Evolutionary conservation across 345 rosid species (phyloP).

Genomic region (Streptanthus diversifolius): DNA sequence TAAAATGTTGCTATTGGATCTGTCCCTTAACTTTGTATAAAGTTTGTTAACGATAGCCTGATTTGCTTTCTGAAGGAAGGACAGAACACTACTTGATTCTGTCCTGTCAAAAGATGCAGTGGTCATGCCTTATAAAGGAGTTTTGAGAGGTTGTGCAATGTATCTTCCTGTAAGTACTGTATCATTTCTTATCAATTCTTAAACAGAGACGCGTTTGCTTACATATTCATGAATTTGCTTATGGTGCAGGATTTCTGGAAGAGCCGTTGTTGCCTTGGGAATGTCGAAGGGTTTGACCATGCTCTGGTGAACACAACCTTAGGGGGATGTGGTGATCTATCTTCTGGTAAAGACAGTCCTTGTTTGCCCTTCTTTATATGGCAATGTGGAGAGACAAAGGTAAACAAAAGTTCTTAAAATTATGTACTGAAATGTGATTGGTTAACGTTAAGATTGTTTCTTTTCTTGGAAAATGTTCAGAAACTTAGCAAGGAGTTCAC

Average conservation of each 20-base stretch:
- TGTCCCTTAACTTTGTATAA: background rate
- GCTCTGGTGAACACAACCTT: slow-evolving; percentile 63
- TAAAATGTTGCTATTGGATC: slow-evolving; percentile 10
- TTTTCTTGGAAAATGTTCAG: slow-evolving; percentile 38
- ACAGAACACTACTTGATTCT: slow-evolving; percentile 62
- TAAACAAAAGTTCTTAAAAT: slow-evolving; percentile 25
- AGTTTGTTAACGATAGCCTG: slow-evolving; percentile 1
- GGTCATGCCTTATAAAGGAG: slow-evolving; percentile 78
- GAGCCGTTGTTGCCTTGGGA: slow-evolving; percentile 59
- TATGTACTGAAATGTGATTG: background rate
- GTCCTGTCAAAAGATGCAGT: slow-evolving; percentile 55
- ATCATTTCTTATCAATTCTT: background rate
- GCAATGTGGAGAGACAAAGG: slow-evolving; percentile 89
- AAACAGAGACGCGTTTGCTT: background rate
- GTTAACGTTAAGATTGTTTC: background rate
- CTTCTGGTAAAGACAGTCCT: slow-evolving; percentile 58
- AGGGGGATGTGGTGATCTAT: slow-evolving; percentile 77
- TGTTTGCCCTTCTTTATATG: slow-evolving; percentile 68
- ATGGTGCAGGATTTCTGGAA: slow-evolving; percentile 74
- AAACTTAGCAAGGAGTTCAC: slow-evolving; percentile 63
- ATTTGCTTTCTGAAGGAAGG: slow-evolving; percentile 55
- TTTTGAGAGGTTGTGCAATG: slow-evolving; percentile 79
- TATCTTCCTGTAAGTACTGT: slow-evolving; percentile 68
- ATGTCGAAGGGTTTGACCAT: slow-evolving; percentile 89
- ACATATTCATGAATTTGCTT: background rate